Evolutionary conservation across 2,329 filamentous ascomycete genomes (phyloP), one percentile per base, ranked within the genome.

Genomic region (Phaeomoniella chlamydospora): DNA sequence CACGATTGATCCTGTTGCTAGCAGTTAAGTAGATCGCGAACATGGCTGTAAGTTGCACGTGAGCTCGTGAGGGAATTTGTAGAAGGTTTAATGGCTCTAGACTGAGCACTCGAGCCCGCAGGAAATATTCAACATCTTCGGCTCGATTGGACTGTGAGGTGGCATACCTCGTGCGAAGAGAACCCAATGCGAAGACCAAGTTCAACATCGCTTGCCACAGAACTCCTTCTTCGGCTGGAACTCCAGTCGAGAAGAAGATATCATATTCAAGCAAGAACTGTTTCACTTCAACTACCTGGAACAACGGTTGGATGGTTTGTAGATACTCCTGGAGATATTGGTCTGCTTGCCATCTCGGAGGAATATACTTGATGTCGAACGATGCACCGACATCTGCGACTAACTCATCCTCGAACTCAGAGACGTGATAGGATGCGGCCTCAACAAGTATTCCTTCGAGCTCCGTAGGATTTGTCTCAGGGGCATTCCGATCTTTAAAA

Each of bases 141-240:
- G 50, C 50, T n/a, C 9, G 22, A 9, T 26, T n/a, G 6, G 22
- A n/a, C 22, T 26, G 22, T n/a, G 22, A 6, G n/a, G 9, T n/a
- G n/a, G 22, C n/a, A n/a, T 26, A 26, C 22, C 22, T 6, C n/a
- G 22, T n/a, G 38, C 55, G 53, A 15, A 50, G 47, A 13, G 58
- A 49, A 5, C 54, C 58, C 26, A 63, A 56, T 13, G 58, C 59
- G 37, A 62, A 59, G 2, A 61, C 49, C 12, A 61, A 22, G 34
- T 63, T 60, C 29, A 62, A 35, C 13, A 56, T 54, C 4, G 52
- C 50, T 15, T 52, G 49, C 58, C 56, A 61, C 15, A 51, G 48
- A 22, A 22, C 45, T 39, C 35, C 38, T 18, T 33, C 45, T 40
- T 15, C 39, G 16, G 41, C 37, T 18, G 33, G 12, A 34, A 37